phyloP scores from a whole-genome alignment of 2,329 filamentous ascomycete genomes.

The Waltergamsia citrina region DNA sequence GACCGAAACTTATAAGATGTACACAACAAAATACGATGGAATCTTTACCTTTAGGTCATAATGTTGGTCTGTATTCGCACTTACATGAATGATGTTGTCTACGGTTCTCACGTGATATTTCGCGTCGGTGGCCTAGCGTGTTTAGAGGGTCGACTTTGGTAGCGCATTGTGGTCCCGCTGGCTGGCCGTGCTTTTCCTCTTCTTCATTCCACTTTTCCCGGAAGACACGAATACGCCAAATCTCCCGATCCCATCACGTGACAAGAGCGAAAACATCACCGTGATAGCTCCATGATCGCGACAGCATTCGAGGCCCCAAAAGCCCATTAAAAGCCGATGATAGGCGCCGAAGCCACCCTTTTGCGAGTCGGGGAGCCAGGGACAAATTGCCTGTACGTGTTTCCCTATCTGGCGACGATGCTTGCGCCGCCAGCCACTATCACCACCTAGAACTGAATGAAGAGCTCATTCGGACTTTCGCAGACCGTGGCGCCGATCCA shows the following conservation, averaged over 20 bases:
- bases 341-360: slow-evolving; percentile 13
- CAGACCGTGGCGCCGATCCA: slow-evolving; percentile 46
- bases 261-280: slow-evolving; percentile 13
- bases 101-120: background rate
- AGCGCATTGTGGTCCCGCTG: too few species aligned
- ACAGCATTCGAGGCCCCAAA: slow-evolving; percentile 11
- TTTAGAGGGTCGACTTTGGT: too few species aligned
- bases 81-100: too few species aligned
- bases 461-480: too few species aligned
- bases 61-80: too few species aligned
- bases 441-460: background rate
- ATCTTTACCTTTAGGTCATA: background rate
- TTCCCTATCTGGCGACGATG: slow-evolving; percentile 3
- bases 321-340: slow-evolving; percentile 16
- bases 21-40: background rate
- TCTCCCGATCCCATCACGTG: slow-evolving; percentile 3
- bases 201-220: slow-evolving; percentile 1
- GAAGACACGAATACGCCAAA: background rate
- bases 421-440: background rate
- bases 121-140: background rate
- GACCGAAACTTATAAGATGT: too few species aligned
- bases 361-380: slow-evolving; percentile 16
- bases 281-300: slow-evolving; percentile 9
- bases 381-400: slow-evolving; percentile 21
- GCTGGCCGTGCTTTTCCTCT: background rate